A percentile compares a stretch with the other conserved stretches of the same genome.
phyloP scores from a whole-genome alignment of 2,329 filamentous ascomycete genomes.

The Harringtonia lauricola region DNA sequence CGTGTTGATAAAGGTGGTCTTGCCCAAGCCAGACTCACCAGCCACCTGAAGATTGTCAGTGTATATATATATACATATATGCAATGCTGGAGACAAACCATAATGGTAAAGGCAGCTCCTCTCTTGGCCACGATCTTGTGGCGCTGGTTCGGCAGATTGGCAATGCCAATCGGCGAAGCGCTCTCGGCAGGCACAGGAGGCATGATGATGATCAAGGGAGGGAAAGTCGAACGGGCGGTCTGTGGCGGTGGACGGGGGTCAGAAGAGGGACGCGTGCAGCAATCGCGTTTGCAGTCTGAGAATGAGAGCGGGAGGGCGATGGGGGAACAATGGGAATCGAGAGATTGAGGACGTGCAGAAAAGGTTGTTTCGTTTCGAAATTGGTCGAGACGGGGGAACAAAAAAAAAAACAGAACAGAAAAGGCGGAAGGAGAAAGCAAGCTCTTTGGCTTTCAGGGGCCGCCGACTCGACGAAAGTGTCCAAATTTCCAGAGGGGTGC shows the following conservation, averaged over 20 bases:
- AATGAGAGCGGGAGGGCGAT: not conserved
- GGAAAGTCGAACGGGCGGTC: not conserved
- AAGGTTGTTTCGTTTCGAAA: conserved; percentile 6
- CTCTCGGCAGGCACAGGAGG: conserved; percentile 46
- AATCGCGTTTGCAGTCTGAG: not conserved
- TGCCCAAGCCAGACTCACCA: conserved; percentile 95
- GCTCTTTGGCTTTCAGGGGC: conserved; percentile 11
- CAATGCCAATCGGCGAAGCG: conserved; percentile 61
- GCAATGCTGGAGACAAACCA: conserved; percentile 47
- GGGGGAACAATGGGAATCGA: conserved; percentile 1
- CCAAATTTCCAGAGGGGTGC: conserved; percentile 16
- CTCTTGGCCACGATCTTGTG: conserved; percentile 70
- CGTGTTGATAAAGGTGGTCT: conserved; percentile 99
- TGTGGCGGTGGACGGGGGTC: not conserved
- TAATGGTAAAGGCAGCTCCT: conserved; percentile 97
- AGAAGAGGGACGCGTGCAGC: too few relatives aligned
- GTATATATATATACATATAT: conserved; percentile 11
- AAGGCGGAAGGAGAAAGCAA: conserved; percentile 12
- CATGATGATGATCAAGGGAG: conserved; percentile 34
- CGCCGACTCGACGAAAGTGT: conserved; percentile 8
- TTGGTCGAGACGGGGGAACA: too few relatives aligned
- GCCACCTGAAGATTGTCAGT: conserved; percentile 56
- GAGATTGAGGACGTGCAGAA: not conserved
- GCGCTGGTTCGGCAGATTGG: conserved; percentile 63
- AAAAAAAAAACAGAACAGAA: conserved; percentile 3